phyloP scores from a whole-genome alignment of 805 yeast genomes.

The Diddensiella santjacobensis region DNA sequence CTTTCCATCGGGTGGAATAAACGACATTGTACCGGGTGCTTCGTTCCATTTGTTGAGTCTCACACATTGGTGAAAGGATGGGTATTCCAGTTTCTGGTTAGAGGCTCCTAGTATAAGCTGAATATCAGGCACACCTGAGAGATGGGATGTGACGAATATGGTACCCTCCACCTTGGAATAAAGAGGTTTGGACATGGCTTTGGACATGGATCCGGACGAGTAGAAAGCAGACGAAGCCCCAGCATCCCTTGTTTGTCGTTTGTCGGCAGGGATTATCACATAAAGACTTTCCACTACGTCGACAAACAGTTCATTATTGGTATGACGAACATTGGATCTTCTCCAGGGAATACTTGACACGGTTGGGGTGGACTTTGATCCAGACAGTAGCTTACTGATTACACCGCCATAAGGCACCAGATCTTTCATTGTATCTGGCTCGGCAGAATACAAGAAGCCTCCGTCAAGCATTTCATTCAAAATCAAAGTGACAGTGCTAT shows the following conservation, averaged over 20 bases:
- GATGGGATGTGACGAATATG: constrained; percentile 57
- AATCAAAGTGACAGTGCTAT: constrained; percentile 65
- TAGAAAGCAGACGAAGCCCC: constrained; percentile 29
- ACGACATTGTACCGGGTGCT: constrained; percentile 49
- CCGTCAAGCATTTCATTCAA: constrained; percentile 76
- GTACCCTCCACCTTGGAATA: constrained; percentile 51
- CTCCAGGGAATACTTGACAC: constrained; percentile 68
- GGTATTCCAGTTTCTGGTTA: constrained; percentile 47
- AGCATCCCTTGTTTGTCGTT: background rate
- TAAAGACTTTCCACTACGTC: constrained; percentile 69
- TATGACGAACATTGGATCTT: constrained; percentile 59
- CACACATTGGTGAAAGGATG: constrained; percentile 71
- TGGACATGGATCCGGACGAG: constrained; percentile 15
- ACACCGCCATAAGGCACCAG: constrained; percentile 63
- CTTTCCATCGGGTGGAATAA: constrained; percentile 87
- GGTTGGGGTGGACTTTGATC: constrained; percentile 26
- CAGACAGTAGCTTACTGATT: constrained; percentile 48
- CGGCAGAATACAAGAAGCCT: constrained; percentile 70
- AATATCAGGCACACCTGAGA: constrained; percentile 77
- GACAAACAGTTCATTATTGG: constrained; percentile 80
- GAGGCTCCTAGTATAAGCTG: constrained; percentile 47
- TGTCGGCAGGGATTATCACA: constrained; percentile 45
- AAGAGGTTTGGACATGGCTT: constrained; percentile 24
- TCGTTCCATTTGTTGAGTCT: constrained; percentile 49
- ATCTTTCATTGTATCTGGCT: constrained; percentile 64